Evolutionary conservation across 2,329 filamentous ascomycete genomes (phyloP), one percentile per base, ranked within the genome.

Genomic region (Fragosphaeria purpurea): DNA sequence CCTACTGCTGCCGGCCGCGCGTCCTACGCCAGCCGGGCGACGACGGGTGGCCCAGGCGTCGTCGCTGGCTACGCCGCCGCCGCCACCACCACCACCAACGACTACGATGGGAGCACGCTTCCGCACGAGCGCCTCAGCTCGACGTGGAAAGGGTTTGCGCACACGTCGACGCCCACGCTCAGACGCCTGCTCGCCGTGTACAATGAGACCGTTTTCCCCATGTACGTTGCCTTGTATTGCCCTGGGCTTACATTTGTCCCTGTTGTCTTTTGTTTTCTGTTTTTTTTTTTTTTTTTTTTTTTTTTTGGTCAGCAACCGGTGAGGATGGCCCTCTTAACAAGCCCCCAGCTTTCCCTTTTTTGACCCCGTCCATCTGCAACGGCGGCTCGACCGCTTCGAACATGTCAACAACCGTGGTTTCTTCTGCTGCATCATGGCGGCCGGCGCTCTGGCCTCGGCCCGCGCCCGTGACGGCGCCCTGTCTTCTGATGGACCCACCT

Each of bases 341-440:
- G 5, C 6, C 22, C 4, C 7, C 33, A 54, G 52, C 46, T 60
- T 60, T 42, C 59, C 58, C 5, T 58, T 59, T 39, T 60, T 60
- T 41, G 57, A 60, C 41, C 53, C 58, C 6, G 44, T 51, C 33
- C 47, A 46, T 6, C 33, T 58, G 13, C 47, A 57, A 30, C 51
- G 51, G 31, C 55, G 59, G 22, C 54, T 60, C 35, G 53, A 54
- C 40, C 34, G 22, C 46, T 52, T 58, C 38, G 57, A 60, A 37
- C 58, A 60, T 41, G 53, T 51, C n/a, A 55, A 48, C 38, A 60
- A 56, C 45, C 58, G 57, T 12, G 51, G 53, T 46, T 60, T 60
- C 52, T 60, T 60, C 49, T 60, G 55, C 37, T 59, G 57, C 30
- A 48, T 59, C 48, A 60, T 60, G 59, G 58, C 59, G 22, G 59